Conservation (phyloP, 192 early-diverging fungal species). For the Coemansia sp. region DNA sequence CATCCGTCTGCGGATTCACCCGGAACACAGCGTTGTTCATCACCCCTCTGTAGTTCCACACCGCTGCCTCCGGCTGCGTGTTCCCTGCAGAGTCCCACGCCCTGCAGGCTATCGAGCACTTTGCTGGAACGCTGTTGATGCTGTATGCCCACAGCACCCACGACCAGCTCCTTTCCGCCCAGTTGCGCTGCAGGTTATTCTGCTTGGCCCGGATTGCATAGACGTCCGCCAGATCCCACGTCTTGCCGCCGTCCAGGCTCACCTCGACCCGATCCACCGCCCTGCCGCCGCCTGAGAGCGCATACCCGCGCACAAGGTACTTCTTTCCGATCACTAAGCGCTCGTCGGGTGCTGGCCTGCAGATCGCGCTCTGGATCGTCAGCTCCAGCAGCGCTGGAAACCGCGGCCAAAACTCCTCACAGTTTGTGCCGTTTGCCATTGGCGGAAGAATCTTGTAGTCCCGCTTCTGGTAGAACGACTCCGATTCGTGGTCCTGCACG, state of each 20-base stretch:
- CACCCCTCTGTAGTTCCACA: constrained; percentile 79
- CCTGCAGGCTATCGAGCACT: constrained; percentile 65
- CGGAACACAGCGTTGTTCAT: constrained; percentile 72
- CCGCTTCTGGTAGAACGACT: constrained; percentile 70
- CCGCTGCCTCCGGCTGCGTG: constrained; percentile 75
- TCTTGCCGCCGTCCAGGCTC: constrained; percentile 76
- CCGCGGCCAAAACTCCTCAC: constrained; percentile 48
- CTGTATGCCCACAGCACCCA: constrained; percentile 82
- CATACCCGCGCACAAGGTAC: constrained; percentile 71
- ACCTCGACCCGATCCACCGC: constrained; percentile 78
- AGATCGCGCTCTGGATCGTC: constrained; percentile 78
- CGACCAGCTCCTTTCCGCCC: constrained; percentile 63
- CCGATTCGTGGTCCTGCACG: constrained; percentile 60
- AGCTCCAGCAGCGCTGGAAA: constrained; percentile 66
- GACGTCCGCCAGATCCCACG: constrained; percentile 72
- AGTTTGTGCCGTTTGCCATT: constrained; percentile 54
- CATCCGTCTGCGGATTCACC: constrained; percentile 20
- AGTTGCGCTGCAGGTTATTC: constrained; percentile 28
- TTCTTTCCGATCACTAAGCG: constrained; percentile 22
- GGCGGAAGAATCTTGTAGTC: constrained; percentile 89
- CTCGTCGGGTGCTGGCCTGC: constrained; percentile 62
- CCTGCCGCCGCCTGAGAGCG: constrained; percentile 73
- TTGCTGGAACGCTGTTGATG: constrained; percentile 43
- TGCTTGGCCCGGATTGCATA: constrained; percentile 33
- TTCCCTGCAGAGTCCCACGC: constrained; percentile 88